Percentiles rank a stretch among this genome's conserved stretches.
Evolutionary conservation across 805 yeast genomes (phyloP).

Genomic region (Nadsonia fulvescens): DNA sequence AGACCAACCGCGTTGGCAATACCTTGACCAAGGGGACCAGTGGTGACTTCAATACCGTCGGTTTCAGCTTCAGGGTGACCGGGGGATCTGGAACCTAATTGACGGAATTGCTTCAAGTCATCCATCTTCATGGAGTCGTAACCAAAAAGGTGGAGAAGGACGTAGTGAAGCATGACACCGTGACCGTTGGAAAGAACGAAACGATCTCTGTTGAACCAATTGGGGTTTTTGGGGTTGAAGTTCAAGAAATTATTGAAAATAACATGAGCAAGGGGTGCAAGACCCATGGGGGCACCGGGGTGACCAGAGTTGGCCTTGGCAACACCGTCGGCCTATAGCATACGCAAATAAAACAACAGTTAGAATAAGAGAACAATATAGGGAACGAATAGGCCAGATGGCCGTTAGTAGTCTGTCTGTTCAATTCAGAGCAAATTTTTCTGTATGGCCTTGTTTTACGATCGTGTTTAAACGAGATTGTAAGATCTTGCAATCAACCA

Average conservation of each 20-base stretch:
- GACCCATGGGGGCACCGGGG: conserved; percentile 98
- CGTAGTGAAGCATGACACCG: conserved; percentile 79
- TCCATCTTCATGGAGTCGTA: conserved; percentile 63
- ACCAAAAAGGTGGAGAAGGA: conserved; percentile 72
- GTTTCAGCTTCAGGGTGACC: conserved; percentile 25
- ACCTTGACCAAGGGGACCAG: conserved; percentile 28
- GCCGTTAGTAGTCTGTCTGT: too few relatives aligned
- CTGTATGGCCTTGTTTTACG: conserved; percentile 1
- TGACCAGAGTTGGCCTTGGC: conserved; percentile 88
- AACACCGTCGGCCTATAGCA: conserved; percentile 59
- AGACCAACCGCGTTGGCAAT: conserved; percentile 24
- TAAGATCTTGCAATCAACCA: not conserved
- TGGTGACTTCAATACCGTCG: conserved; percentile 22
- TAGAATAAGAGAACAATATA: not conserved
- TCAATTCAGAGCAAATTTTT: too few relatives aligned
- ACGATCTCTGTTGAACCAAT: conserved; percentile 90
- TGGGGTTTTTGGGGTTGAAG: conserved; percentile 80
- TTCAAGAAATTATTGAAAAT: conserved; percentile 58
- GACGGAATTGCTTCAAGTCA: conserved; percentile 82
- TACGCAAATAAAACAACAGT: too few relatives aligned
- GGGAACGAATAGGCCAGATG: not conserved
- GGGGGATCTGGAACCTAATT: conserved; percentile 62
- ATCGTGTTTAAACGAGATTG: not conserved
- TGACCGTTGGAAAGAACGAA: conserved; percentile 93
- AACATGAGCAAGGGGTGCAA: conserved; percentile 90